Evolutionary conservation across 1,139 yeast genomes (phyloP), one percentile per base, ranked within the genome.

Genomic region (Saccharomyces pastorianus): DNA sequence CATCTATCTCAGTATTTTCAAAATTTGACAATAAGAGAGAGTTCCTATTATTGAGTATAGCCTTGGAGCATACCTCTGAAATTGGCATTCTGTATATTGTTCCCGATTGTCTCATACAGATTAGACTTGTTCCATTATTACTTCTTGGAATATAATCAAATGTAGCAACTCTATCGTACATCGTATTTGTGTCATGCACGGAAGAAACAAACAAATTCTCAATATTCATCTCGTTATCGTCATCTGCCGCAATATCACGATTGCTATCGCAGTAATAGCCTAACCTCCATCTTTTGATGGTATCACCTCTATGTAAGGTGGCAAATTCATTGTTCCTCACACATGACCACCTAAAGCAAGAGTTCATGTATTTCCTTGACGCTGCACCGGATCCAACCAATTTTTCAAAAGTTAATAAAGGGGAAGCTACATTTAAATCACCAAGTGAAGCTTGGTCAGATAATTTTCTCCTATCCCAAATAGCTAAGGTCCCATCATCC

Each of bases 101-200:
- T 1, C 96, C 96, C 1, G 95, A 85, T 64, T 88, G 95, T 59
- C 96, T 75, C 86, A 90, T 86, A 68, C 96, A 90, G 41, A 90
- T 83, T 59, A 88, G 78, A 51, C 71, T 68, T 6, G 73, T 62
- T 6, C 81, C 76, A 47, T 71, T 70, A 14, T 66, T 65, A 27
- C 73, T 74, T 61, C 83, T 84, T 1, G 88, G 84, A 4, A 85
- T 82, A 66, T 89, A 90, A 67, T 90, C 96, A 70, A 85, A 89
- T 0, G 96, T 85, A 0, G 86, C 82, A 2, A 90, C 95, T 61
- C 91, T 78, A 61, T 89, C 96, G 64, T 79, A 84, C 54, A 84
- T 88, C 0, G 96, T 85, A 57, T 81, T 81, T 6, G 83, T 81
- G 66, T 90, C 96, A 53, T 82, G 76, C 1, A 89, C 96, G 50